Conservation (phyloP, 1,139 yeast genomes). For the Yamadazyma buinensis region DNA sequence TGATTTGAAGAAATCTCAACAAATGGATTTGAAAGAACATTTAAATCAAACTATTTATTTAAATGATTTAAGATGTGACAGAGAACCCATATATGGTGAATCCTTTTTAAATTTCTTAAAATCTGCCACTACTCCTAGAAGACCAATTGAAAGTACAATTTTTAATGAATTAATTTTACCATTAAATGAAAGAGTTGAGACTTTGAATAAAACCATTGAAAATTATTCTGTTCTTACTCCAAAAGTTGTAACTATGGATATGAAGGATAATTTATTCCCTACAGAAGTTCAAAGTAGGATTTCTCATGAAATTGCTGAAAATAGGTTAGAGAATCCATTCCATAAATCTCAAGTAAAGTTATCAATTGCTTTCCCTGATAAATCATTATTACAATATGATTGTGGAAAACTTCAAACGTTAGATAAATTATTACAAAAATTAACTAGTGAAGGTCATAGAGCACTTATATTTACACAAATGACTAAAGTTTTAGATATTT, state of each 20-base stretch:
- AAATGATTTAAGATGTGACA: constrained; percentile 59
- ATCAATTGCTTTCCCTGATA: constrained; percentile 95
- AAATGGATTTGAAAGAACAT: constrained; percentile 45
- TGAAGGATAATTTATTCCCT: constrained; percentile 57
- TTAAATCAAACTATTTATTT: constrained; percentile 59
- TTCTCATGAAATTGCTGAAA: constrained; percentile 27
- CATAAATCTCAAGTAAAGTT: constrained; percentile 83
- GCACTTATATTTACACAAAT: constrained; percentile 96
- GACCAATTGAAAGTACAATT: constrained; percentile 10
- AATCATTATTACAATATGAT: constrained; percentile 85
- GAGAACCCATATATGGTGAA: constrained; percentile 55
- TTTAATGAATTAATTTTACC: constrained; percentile 33
- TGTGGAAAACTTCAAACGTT: constrained; percentile 93
- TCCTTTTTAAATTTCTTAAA: constrained; percentile 25
- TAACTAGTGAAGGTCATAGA: constrained; percentile 84
- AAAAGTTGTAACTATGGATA: constrained; percentile 71
- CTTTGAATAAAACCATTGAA: constrained; percentile 54
- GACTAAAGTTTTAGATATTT: constrained; percentile 92
- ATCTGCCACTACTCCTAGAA: constrained; percentile 12
- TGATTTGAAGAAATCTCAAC: constrained; percentile 49
- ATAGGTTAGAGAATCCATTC: constrained; percentile 58
- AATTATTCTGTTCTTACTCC: constrained; percentile 89
- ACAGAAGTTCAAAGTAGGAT: constrained; percentile 27
- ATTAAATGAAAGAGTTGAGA: constrained; percentile 39
- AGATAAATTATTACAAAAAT: constrained; percentile 68